Base-by-base conservation (phyloP, 345 rosid genomes). In the Syzygium oleosum region DNA sequence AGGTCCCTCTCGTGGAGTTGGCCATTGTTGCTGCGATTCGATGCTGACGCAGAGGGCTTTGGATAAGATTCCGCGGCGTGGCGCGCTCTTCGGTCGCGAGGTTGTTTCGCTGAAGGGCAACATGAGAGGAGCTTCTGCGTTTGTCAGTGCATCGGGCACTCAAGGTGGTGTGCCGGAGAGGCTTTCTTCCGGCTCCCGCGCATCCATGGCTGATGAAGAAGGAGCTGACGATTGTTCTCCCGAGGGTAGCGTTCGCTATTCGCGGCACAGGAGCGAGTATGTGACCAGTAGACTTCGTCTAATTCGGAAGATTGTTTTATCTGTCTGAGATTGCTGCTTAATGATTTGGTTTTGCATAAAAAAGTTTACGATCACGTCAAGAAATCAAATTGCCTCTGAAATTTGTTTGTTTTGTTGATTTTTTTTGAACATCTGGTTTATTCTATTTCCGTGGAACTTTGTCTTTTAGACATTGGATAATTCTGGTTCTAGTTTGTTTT, bases 21-120 rank as follows among this genome's bases (percentile, higher is more conserved):
- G 80, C 80, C 54, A n/a, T 34, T 84, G 68, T 25, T 84, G 12
- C 80, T 51, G 86, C 22, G 55, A 41, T 65, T 54, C 43, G 38
- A 87, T 89, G 88, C 87, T 87, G 23, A 27, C 83, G 79, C 56
- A 21, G n/a, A 85, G 85, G 87, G 49, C 51, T 85, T 84, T 88
- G 87, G 58, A 88, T 16, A 86, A 80, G 68, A 22, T 59, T 6
- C 58, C 89, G 31, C 89, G 89, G 41, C 63, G 77, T 19, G 49
- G 61, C 27, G 27, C 65, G 23, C 34, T 46, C 51, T 29, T 58
- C 51, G n/a, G 52, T 73, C 49, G 61, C 19, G 27, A 87, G 34
- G 49, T 0, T 34, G 21, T 88, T 27, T 84, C 65, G 46, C n/a
- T 10, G n/a, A 63, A 22, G 84, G 41, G 65, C 29, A 68, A 52